Evolutionary conservation across 2,329 filamentous ascomycete genomes (phyloP).

Genomic region (Beauveria asiatica): DNA sequence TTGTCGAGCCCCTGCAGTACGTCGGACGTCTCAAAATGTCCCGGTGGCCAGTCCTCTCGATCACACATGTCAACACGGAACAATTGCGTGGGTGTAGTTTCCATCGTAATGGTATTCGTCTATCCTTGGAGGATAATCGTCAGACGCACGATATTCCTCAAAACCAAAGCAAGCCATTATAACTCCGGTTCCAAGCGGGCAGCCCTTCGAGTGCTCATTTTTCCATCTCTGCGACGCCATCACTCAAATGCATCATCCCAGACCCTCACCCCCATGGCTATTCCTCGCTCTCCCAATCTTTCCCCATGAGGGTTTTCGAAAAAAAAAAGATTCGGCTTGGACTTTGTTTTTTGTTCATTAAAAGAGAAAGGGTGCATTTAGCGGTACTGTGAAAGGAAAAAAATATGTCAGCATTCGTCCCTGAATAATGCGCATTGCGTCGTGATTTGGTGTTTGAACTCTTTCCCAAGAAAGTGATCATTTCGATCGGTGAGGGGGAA

Average conservation of each 20-base stretch:
- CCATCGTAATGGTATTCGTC: slow-evolving; percentile 32
- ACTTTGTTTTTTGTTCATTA: slow-evolving; percentile 9
- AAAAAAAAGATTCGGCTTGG: slow-evolving; percentile 11
- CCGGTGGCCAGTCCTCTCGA: neutral
- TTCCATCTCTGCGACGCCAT: slow-evolving; percentile 24
- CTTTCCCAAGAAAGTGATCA: neutral
- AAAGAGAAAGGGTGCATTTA: slow-evolving; percentile 21
- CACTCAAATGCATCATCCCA: slow-evolving; percentile 8
- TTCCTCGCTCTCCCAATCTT: slow-evolving; percentile 7
- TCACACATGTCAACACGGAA: neutral
- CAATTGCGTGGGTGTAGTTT: slow-evolving; percentile 3
- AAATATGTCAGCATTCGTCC: slow-evolving; percentile 15
- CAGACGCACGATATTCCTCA: slow-evolving; percentile 33
- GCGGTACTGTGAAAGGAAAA: slow-evolving; percentile 24
- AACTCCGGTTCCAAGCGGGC: slow-evolving; percentile 37
- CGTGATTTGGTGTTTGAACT: neutral
- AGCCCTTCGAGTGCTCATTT: slow-evolving; percentile 28
- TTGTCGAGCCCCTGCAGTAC: neutral
- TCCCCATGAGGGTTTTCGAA: slow-evolving; percentile 8
- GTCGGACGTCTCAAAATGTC: neutral
- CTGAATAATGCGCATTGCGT: neutral
- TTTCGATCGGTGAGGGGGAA: neutral
- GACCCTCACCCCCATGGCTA: slow-evolving; percentile 7
- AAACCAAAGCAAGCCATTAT: slow-evolving; percentile 37
- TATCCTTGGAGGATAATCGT: slow-evolving; percentile 35